Percentiles rank a stretch among this genome's conserved stretches.
These are phyloP conservation scores for Paramarasmius palmivorus DNA, from an alignment of 1,284 basidiomycete species.

Conservation along the genomic window DNA sequence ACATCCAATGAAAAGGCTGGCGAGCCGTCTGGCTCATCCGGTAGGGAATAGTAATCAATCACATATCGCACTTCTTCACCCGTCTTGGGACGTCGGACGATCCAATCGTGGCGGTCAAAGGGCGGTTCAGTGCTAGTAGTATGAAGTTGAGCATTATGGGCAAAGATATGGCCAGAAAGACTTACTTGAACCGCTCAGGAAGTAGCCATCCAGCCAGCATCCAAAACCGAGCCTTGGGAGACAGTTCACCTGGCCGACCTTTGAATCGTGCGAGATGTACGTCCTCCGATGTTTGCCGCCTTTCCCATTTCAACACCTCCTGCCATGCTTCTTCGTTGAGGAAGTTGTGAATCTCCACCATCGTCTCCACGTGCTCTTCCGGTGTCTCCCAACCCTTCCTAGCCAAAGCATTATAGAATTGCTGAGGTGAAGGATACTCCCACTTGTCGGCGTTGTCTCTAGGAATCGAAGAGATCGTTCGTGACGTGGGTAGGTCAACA, in stretches of 20 bases:
- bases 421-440: constrained; percentile 99
- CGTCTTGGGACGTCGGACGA: constrained; percentile 75
- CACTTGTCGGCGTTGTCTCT: constrained; percentile 66
- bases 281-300: constrained; percentile 50
- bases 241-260: constrained; percentile 88
- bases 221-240: constrained; percentile 87
- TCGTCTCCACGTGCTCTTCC: constrained; percentile 93
- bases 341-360: constrained; percentile 99
- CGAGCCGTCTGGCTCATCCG: constrained; percentile 81
- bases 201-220: constrained; percentile 86
- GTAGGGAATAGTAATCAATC: constrained; percentile 95
- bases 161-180: constrained; percentile 14
- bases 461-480: constrained; percentile 86
- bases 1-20: constrained; percentile 94
- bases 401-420: constrained; percentile 97
- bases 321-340: constrained; percentile 97
- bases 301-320: constrained; percentile 95
- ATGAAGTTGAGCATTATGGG: background rate
- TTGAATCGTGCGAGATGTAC: constrained; percentile 82
- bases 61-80: constrained; percentile 88
- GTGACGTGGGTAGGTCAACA: constrained; percentile 69
- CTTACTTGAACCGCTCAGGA: constrained; percentile 87
- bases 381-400: constrained; percentile 98
- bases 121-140: constrained; percentile 79
- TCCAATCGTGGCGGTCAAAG: constrained; percentile 99